Conservation (phyloP, 805 yeast genomes). For the Tetrapisispora namnaoensis region DNA sequence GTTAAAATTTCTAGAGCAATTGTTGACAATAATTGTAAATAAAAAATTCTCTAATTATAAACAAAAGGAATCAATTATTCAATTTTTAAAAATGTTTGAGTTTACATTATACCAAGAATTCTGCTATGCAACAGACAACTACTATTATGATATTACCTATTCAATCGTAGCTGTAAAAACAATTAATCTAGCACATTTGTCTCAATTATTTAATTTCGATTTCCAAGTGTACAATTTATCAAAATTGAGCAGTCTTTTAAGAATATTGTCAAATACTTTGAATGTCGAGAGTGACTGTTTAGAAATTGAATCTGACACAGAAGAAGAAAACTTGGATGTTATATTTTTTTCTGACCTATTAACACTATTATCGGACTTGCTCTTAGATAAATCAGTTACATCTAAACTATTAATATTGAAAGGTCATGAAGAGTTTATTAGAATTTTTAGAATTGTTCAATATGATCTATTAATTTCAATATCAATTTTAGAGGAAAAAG, state of each 20-base stretch:
- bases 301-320: slow-evolving; percentile 1
- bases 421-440: neutral
- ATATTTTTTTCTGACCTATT: neutral
- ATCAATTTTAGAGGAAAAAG: neutral
- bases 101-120: neutral
- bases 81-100: neutral
- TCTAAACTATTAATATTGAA: neutral
- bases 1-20: neutral
- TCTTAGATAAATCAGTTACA: neutral
- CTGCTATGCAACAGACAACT: neutral
- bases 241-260: neutral
- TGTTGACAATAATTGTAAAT: neutral
- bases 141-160: neutral
- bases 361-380: neutral
- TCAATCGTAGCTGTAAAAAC: neutral
- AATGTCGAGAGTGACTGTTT: neutral
- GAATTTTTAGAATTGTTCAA: neutral
- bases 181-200: neutral
- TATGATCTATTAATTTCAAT: neutral
- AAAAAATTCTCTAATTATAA: neutral
- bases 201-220: neutral
- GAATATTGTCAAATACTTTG: neutral
- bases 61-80: neutral
- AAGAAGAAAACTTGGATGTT: slow-evolving; percentile 1
- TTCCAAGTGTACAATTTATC: neutral